These are phyloP conservation scores for Linnemannia elongata DNA, from an alignment of 192 early-diverging fungal species.

Conservation along the genomic window DNA sequence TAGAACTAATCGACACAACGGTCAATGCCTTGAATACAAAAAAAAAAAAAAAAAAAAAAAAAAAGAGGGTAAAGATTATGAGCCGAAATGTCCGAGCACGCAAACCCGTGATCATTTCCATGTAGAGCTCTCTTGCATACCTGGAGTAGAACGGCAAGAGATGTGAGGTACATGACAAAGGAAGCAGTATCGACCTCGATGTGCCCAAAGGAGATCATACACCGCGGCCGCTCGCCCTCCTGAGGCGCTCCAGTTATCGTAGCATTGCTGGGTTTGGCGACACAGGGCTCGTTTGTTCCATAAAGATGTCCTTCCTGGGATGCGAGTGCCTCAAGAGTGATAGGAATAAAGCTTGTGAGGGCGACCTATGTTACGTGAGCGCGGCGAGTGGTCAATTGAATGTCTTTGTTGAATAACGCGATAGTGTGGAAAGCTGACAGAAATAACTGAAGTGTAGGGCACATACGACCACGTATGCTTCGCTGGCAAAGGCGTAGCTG, in stretches of 20 bases:
- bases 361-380: conserved; percentile 28
- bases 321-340: conserved; percentile 55
- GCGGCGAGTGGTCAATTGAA: neutral
- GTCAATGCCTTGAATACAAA: conserved; percentile 40
- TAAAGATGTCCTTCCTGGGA: conserved; percentile 51
- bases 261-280: conserved; percentile 15
- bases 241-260: neutral
- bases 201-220: conserved; percentile 53
- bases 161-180: conserved; percentile 59
- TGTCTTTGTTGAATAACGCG: neutral
- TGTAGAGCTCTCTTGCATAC: neutral
- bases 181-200: conserved; percentile 57
- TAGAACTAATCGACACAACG: conserved; percentile 54
- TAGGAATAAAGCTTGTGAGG: conserved; percentile 58
- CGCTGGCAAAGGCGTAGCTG: conserved; percentile 57
- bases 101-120: neutral
- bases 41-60: too few species aligned
- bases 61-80: neutral
- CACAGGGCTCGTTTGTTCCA: conserved; percentile 41
- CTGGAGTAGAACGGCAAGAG: conserved; percentile 57
- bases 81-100: neutral
- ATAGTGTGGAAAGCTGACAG: neutral
- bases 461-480: conserved; percentile 57
- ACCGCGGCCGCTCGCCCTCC: conserved; percentile 31
- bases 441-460: too few species aligned